Evolutionary conservation across 2,329 filamentous ascomycete genomes (phyloP).

Genomic region (Pyrenophora graminea): DNA sequence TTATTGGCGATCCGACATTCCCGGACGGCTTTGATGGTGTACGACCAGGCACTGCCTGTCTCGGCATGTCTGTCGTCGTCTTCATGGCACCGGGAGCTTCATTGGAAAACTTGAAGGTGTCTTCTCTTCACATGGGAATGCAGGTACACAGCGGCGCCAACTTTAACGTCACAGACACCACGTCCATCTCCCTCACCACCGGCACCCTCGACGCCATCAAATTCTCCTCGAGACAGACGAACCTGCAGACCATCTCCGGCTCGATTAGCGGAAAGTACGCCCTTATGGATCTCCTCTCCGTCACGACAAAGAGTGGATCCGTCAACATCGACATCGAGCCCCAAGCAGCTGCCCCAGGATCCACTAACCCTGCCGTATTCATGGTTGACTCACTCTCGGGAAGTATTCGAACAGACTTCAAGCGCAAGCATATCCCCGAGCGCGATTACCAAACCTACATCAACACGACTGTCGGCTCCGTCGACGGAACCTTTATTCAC

Average conservation of each 20-base stretch:
- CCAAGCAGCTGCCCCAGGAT: conserved; percentile 34
- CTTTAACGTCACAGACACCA: conserved; percentile 39
- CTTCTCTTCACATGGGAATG: conserved; percentile 46
- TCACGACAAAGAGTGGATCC: conserved; percentile 49
- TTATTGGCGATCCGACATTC: conserved; percentile 33
- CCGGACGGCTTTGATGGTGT: conserved; percentile 33
- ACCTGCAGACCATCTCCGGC: conserved; percentile 47
- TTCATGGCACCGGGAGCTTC: conserved; percentile 42
- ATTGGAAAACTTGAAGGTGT: conserved; percentile 42
- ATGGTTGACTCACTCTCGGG: conserved; percentile 42
- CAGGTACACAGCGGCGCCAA: conserved; percentile 40
- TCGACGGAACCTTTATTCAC: conserved; percentile 49
- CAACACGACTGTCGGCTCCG: conserved; percentile 44
- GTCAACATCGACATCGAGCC: conserved; percentile 49
- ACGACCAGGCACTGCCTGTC: conserved; percentile 34
- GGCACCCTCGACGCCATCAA: conserved; percentile 41
- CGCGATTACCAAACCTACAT: conserved; percentile 50
- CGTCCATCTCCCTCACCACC: conserved; percentile 40
- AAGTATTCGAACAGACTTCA: conserved; percentile 45
- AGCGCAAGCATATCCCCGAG: conserved; percentile 43
- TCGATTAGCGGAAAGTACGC: conserved; percentile 49
- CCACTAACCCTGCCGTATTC: conserved; percentile 45
- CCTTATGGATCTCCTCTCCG: conserved; percentile 47
- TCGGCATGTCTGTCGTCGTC: conserved; percentile 46
- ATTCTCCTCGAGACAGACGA: conserved; percentile 46